Base-by-base conservation (phyloP, 2,329 filamentous ascomycete genomes). In the Apiospora aurea region DNA sequence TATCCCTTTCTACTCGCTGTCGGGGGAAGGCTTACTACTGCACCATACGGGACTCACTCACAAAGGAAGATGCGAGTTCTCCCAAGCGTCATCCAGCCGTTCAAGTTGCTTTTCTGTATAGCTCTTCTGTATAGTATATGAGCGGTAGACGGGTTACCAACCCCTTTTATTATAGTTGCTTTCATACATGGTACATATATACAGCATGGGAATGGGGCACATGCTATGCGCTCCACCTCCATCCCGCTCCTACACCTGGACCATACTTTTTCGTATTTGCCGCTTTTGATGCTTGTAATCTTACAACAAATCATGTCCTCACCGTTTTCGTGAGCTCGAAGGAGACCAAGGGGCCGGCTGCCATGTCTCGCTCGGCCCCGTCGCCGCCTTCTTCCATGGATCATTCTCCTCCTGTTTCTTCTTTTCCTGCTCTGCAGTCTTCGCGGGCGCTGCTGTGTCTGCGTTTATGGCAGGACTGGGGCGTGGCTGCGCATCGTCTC, bases 331-430 rank as follows among this genome's bases (percentile, higher is more conserved):
- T 29, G 78, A 71, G n/a, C 83, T 75, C 2, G 81, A 80, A 4
- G 89, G 89, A 6, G 80, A 83, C 92, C 92, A 94, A 3, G 89
- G 82, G 67, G 88, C 79, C 0, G 92, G 92, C 80, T 93, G 90
- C 90, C 91, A 93, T n/a, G 82, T 84, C 78, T 93, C 90, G 70
- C 90, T 85, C 0, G 90, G 89, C 0, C 85, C 83, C n/a, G 80
- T 77, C 26, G 77, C 84, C 0, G 86, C 84, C 74, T 84, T 85
- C 43, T 87, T 87, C 90, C 91, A 93, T 2, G 91, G 90, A 77
- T 91, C 86, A 1, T 82, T 76, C 3, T 71, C 73, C 18, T 73
- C 70, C 70, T 70, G 70, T 70, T 73, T 72, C 49, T 66, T 69
- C 26, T 3, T 67, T 49, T 24, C 38, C 13, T 13, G 29, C 34